These are phyloP conservation scores for Blastomyces silverae DNA, from an alignment of 2,329 filamentous ascomycete genomes.

Conservation along the genomic window DNA sequence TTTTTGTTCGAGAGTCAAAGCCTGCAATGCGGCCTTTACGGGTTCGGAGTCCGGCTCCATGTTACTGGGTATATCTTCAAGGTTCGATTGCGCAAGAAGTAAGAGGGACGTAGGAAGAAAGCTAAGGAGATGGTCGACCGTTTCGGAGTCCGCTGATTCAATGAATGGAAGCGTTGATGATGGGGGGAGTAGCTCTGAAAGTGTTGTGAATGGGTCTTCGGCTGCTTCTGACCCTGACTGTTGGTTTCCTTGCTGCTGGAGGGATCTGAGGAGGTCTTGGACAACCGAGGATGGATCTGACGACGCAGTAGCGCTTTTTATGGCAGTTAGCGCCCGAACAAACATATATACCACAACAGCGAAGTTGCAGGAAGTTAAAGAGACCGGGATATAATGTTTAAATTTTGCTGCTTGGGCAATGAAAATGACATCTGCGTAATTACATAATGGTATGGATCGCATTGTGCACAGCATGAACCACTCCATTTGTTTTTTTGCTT, in stretches of 20 bases:
- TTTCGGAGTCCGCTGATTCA: slow-evolving; percentile 56
- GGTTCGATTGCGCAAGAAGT: slow-evolving; percentile 61
- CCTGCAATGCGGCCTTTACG: slow-evolving; percentile 65
- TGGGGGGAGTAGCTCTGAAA: slow-evolving; percentile 77
- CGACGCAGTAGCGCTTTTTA: slow-evolving; percentile 52
- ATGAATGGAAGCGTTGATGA: slow-evolving; percentile 71
- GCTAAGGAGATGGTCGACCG: slow-evolving; percentile 66
- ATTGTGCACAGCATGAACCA: slow-evolving; percentile 4
- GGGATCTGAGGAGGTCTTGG: slow-evolving; percentile 79
- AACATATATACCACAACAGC: neutral
- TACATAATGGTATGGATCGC: slow-evolving; percentile 19
- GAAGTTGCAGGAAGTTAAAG: neutral
- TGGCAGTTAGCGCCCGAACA: slow-evolving; percentile 38
- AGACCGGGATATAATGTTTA: slow-evolving; percentile 6
- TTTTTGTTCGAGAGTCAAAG: slow-evolving; percentile 69
- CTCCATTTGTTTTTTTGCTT: slow-evolving; percentile 1
- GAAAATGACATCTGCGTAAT: neutral
- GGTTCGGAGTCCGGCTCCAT: slow-evolving; percentile 62
- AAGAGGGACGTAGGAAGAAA: slow-evolving; percentile 74
- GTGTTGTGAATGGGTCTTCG: slow-evolving; percentile 67
- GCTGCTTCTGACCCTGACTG: slow-evolving; percentile 43
- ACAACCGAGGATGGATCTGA: slow-evolving; percentile 71
- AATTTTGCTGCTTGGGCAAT: neutral
- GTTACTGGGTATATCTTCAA: slow-evolving; percentile 48
- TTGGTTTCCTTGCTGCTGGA: slow-evolving; percentile 55